Percentiles rank a stretch among this genome's conserved stretches.
Evolutionary conservation across 2,329 filamentous ascomycete genomes (phyloP).

Genomic region (Onygenales sp.): DNA sequence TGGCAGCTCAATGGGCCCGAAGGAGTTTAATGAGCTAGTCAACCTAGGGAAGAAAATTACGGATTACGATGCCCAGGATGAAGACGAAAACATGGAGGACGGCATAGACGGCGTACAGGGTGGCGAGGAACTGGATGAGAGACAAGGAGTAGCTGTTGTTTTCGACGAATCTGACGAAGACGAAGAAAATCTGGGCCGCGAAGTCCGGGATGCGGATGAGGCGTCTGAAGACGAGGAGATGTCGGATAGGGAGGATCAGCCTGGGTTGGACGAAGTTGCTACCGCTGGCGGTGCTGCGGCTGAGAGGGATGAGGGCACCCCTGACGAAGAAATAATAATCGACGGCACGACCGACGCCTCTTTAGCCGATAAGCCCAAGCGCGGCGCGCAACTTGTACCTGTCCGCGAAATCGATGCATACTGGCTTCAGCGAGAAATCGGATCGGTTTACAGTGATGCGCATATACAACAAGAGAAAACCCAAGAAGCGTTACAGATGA

Average conservation of each 20-base stretch:
- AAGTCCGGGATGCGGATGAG: slow-evolving; percentile 72
- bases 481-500: slow-evolving; percentile 67
- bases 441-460: slow-evolving; percentile 76
- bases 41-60: slow-evolving; percentile 98
- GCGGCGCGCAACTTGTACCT: slow-evolving; percentile 51
- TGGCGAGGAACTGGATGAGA: slow-evolving; percentile 74
- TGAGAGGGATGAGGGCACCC: slow-evolving; percentile 34
- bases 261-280: slow-evolving; percentile 43
- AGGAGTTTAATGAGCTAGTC: slow-evolving; percentile 93
- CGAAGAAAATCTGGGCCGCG: slow-evolving; percentile 68
- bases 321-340: slow-evolving; percentile 67
- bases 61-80: slow-evolving; percentile 93
- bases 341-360: slow-evolving; percentile 49
- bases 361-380: slow-evolving; percentile 37
- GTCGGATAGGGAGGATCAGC: slow-evolving; percentile 51
- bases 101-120: slow-evolving; percentile 56
- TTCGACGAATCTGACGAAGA: slow-evolving; percentile 89
- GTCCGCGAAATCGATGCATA: slow-evolving; percentile 93
- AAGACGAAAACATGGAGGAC: slow-evolving; percentile 77
- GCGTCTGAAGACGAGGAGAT: slow-evolving; percentile 72
- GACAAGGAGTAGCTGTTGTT: slow-evolving; percentile 92
- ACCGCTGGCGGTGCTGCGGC: slow-evolving; percentile 31
- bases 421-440: slow-evolving; percentile 92
- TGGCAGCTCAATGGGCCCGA: slow-evolving; percentile 69
- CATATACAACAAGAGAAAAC: slow-evolving; percentile 93